These are phyloP conservation scores for Ascosphaera acerosa DNA, from an alignment of 2,329 filamentous ascomycete species.

Conservation along the genomic window DNA sequence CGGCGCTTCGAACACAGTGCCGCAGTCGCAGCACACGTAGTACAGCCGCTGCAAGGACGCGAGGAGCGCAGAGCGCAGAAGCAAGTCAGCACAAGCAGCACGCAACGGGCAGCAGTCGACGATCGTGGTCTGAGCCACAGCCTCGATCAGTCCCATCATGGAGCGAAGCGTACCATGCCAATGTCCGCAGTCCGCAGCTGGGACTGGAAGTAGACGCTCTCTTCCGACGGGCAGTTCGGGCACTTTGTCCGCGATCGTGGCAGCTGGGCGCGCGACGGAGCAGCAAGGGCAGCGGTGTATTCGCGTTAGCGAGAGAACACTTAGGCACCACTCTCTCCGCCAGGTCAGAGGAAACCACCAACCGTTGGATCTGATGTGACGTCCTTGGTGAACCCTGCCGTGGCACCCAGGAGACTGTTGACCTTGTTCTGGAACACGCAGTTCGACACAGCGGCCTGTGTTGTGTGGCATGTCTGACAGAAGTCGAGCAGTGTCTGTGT, in stretches of 20 bases:
- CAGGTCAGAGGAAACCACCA: constrained; percentile 27
- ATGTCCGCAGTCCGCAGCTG: constrained; percentile 93
- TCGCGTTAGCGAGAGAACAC: no score
- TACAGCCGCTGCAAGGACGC: constrained; percentile 44
- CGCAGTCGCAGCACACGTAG: constrained; percentile 84
- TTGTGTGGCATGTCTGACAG: constrained; percentile 85
- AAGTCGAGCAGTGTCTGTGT: constrained; percentile 75
- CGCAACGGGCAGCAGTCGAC: no score
- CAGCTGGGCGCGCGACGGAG: constrained; percentile 45
- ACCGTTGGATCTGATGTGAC: constrained; percentile 96
- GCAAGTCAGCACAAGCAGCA: constrained; percentile 4
- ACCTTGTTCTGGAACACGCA: constrained; percentile 93
- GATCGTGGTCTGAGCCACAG: no score
- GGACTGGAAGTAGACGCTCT: constrained; percentile 97
- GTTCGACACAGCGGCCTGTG: constrained; percentile 59
- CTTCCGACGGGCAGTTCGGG: constrained; percentile 58
- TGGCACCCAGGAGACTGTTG: constrained; percentile 76
- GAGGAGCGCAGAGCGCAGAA: neutral
- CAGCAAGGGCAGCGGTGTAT: no score
- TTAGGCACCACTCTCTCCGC: no score
- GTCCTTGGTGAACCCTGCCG: constrained; percentile 90
- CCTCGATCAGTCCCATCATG: no score
- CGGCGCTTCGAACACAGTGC: constrained; percentile 41
- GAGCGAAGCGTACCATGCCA: constrained; percentile 60
- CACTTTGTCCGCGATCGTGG: constrained; percentile 71